Percentiles rank a stretch among this genome's conserved stretches.
Evolutionary conservation across 73 alveolate genomes (phyloP).

Genomic region (Symbiodinium natans): DNA sequence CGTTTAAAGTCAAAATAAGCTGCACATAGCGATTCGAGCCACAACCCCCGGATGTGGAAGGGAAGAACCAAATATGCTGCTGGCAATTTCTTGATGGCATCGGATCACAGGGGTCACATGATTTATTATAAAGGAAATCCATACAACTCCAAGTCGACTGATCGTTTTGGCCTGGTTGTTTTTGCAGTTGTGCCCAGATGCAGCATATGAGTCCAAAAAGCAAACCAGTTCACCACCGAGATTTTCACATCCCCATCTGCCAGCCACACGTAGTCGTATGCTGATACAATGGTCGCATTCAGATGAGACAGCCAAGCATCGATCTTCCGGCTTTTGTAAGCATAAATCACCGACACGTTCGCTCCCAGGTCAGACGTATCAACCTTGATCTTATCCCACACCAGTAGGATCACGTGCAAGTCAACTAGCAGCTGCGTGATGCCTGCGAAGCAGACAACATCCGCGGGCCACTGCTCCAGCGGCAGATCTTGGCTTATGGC

Average conservation of each 20-base stretch:
- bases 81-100: no score
- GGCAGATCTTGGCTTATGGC: not conserved
- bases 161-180: no score
- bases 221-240: not conserved
- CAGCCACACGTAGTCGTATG: not conserved
- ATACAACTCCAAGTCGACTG: no score
- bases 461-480: not conserved
- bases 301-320: not conserved
- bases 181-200: not conserved
- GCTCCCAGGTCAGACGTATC: not conserved
- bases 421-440: not conserved
- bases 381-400: not conserved
- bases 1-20: no score
- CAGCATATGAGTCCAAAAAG: not conserved
- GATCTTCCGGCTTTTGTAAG: not conserved
- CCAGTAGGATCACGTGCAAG: not conserved
- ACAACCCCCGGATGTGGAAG: no score
- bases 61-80: no score
- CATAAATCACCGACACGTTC: not conserved
- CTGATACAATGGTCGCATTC: not conserved
- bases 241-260: not conserved
- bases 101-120: no score
- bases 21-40: no score
- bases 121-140: no score
- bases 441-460: not conserved